A percentile compares a stretch with the other conserved stretches of the same genome.
Evolutionary conservation across 75 land plant genomes (phyloP).

Genomic region (Chamaecyparis obtusa): DNA sequence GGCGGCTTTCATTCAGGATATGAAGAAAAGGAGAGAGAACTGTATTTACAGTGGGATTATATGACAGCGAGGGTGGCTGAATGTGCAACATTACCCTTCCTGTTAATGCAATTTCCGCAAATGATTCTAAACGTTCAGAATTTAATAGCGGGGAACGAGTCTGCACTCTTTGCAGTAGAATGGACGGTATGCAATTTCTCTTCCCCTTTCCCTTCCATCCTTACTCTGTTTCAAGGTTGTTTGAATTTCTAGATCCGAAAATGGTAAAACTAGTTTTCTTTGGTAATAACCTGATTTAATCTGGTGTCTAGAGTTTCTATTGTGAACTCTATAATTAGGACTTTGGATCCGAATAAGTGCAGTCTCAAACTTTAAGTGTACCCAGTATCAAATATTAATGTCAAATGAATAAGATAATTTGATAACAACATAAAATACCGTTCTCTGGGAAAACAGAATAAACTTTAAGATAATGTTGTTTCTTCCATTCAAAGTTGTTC

Average conservation of each 20-base stretch:
- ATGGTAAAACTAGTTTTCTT: too few relatives aligned
- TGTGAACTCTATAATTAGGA: too few relatives aligned
- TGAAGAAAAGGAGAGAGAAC: background rate
- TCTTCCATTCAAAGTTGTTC: too few relatives aligned
- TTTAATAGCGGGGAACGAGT: conserved; percentile 25
- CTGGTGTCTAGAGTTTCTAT: too few relatives aligned
- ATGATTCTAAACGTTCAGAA: conserved; percentile 30
- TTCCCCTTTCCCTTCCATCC: background rate
- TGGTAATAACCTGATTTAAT: too few relatives aligned
- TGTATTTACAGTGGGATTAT: conserved; percentile 19
- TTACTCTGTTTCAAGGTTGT: background rate
- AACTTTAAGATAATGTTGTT: too few relatives aligned
- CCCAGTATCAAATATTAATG: too few relatives aligned
- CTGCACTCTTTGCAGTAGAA: conserved; percentile 32
- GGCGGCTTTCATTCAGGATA: background rate
- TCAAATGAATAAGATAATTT: too few relatives aligned
- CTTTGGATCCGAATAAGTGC: too few relatives aligned
- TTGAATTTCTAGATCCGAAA: background rate
- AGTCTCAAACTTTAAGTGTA: too few relatives aligned
- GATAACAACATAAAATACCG: too few relatives aligned
- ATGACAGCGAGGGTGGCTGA: conserved; percentile 27
- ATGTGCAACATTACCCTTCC: conserved; percentile 34
- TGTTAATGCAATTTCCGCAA: conserved; percentile 40
- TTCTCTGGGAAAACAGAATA: too few relatives aligned
- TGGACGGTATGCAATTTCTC: conserved; percentile 27